These are phyloP conservation scores for Metarhizium humberi DNA, from an alignment of 2,329 filamentous ascomycete species.

Conservation along the genomic window DNA sequence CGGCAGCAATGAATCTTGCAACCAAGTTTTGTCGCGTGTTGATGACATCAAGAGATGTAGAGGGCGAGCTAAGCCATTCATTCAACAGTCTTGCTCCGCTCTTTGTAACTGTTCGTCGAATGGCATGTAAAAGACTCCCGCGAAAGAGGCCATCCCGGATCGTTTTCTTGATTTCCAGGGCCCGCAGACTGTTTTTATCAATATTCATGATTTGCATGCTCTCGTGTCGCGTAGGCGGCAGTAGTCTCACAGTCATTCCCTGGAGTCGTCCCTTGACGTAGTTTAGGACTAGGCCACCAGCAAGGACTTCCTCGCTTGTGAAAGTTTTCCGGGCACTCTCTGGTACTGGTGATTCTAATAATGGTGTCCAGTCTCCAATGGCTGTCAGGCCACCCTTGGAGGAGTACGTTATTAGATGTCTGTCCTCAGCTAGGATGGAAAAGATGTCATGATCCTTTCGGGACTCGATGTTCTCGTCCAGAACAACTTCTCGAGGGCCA, in stretches of 20 bases:
- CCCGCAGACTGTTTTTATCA: slow-evolving; percentile 83
- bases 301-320: slow-evolving; percentile 58
- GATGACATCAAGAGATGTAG: slow-evolving; percentile 75
- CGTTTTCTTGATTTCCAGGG: slow-evolving; percentile 81
- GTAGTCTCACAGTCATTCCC: slow-evolving; percentile 70
- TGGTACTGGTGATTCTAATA: slow-evolving; percentile 67
- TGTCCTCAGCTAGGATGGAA: slow-evolving; percentile 63
- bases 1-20: slow-evolving; percentile 58
- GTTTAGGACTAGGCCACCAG: slow-evolving; percentile 71
- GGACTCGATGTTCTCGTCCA: slow-evolving; percentile 55
- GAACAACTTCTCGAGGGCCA: slow-evolving; percentile 72
- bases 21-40: slow-evolving; percentile 75
- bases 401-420: slow-evolving; percentile 67
- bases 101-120: slow-evolving; percentile 83
- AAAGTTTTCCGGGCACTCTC: slow-evolving; percentile 46
- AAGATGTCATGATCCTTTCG: slow-evolving; percentile 53
- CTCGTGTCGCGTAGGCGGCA: slow-evolving; percentile 68
- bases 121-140: slow-evolving; percentile 83
- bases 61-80: slow-evolving; percentile 82
- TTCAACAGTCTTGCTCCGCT: slow-evolving; percentile 78
- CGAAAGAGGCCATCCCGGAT: slow-evolving; percentile 69
- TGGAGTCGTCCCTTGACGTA: slow-evolving; percentile 76
- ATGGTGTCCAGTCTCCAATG: slow-evolving; percentile 59
- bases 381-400: slow-evolving; percentile 33
- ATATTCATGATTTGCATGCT: slow-evolving; percentile 76